phyloP scores from a whole-genome alignment of 371 early-diverging fungal species.

The Actinomortierella wolfii region DNA sequence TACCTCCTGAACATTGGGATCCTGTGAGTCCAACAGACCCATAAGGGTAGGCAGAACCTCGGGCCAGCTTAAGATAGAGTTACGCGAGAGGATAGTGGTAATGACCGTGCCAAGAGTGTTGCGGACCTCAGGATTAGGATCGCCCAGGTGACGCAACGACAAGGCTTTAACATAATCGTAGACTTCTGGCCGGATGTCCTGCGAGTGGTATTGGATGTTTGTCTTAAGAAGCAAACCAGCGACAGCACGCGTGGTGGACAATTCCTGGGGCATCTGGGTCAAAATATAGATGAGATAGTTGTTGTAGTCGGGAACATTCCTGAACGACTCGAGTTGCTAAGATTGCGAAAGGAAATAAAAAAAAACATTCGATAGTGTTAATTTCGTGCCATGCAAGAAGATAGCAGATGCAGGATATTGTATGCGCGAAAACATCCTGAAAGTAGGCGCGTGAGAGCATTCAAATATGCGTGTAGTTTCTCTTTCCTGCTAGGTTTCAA shows the following conservation, averaged over 20 bases:
- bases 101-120: constrained; percentile 85
- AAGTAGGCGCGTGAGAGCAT: no score
- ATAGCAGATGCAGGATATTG: no score
- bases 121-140: constrained; percentile 66
- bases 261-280: constrained; percentile 71
- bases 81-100: constrained; percentile 78
- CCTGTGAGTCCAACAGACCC: constrained; percentile 70
- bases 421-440: no score
- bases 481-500: no score
- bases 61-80: constrained; percentile 79
- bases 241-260: constrained; percentile 71
- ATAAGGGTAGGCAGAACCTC: constrained; percentile 80
- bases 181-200: constrained; percentile 64
- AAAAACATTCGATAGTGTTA: neutral
- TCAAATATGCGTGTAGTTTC: no score
- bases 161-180: constrained; percentile 77
- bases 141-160: constrained; percentile 76
- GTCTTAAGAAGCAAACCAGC: constrained; percentile 93
- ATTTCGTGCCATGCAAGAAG: no score
- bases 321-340: constrained; percentile 85
- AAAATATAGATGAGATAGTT: constrained; percentile 88
- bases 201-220: constrained; percentile 70
- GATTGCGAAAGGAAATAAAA: constrained; percentile 3
- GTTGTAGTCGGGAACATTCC: constrained; percentile 86
- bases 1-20: constrained; percentile 80